phyloP scores from a whole-genome alignment of 345 rosid species.

The Balakata baccata region DNA sequence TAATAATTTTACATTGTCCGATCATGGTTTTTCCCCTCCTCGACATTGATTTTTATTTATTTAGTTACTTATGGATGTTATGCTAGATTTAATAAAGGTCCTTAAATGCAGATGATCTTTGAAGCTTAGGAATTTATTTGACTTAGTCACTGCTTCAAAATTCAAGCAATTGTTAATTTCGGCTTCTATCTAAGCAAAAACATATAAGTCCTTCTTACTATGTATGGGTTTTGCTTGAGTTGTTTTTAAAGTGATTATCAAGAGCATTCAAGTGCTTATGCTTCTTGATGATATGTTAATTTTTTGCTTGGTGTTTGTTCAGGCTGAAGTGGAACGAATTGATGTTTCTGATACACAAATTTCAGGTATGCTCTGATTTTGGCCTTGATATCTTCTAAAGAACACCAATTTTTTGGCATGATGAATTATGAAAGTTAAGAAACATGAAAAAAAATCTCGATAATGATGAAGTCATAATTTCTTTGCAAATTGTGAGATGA shows the following conservation, averaged over 20 bases:
- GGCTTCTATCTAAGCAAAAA: not conserved
- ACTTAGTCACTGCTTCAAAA: not conserved
- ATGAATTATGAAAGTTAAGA: not conserved
- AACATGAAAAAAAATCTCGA: not conserved
- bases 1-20: not conserved
- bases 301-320: constrained; percentile 6
- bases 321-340: constrained; percentile 83
- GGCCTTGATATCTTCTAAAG: not conserved
- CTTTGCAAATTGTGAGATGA: not conserved
- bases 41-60: not conserved
- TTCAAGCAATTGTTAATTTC: not conserved
- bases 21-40: not conserved
- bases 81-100: not conserved
- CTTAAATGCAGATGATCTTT: not conserved
- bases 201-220: not conserved
- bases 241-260: not conserved
- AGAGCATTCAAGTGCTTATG: not conserved
- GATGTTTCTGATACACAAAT: constrained; percentile 57
- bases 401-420: not conserved
- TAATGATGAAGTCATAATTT: not conserved
- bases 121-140: not conserved
- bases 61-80: not conserved
- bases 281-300: constrained; percentile 1
- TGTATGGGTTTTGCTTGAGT: not conserved
- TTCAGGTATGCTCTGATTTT: constrained; percentile 38